Base-by-base conservation (phyloP, 768 basidiomycete genomes). In the Coprinopsis sp. region DNA sequence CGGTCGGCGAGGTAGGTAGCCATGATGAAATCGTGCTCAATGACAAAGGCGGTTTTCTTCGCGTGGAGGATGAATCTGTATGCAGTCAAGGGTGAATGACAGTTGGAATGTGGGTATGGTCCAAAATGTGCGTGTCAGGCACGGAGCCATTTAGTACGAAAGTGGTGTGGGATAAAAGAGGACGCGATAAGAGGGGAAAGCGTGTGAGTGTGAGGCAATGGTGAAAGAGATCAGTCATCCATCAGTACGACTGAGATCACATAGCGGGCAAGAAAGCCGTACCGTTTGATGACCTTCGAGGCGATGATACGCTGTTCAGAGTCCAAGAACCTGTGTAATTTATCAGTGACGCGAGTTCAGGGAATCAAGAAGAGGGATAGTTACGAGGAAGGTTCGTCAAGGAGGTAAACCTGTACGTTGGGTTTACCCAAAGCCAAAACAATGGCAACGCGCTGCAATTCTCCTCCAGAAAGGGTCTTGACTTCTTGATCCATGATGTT, bases 11-110 rank as follows among this genome's bases (percentile, higher is more conserved):
- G 87, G 67, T 99, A 98, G 2, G 95, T 97, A 3, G 95, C 94
- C 95, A 97, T 97, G 72, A 98, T 96, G 67, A 99, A 97, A 73
- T 98, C 95, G 82, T 99, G 96, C 77, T 99, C 96, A 60, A 99
- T 97, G 58, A 99, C 79, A 64, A 99, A 97, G 0, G 96, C 96
- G 1, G 94, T 98, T 71, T 94, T 93, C 75, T 96, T 96, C 12
- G 92, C 81, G 60, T 96, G 89, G 24, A 98, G 82, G 59, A 99
- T 91, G 69, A 95, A 97, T 38, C 87, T 87, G 38, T 34, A 34
- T 37, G 24, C n/a, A 28, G 2, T 22, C 38, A 11, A 41, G 14
- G 11, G 6, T 13, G 12, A 37, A 13, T 31, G 36, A 47, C 14
- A 24, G 24, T 13, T 41, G n/a, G 30, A 41, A 23, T 24, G 4